Evolutionary conservation across 306 rosid species (phyloP), one percentile per base, ranked within the genome.

Genomic region (Dalbergia oliveri): DNA sequence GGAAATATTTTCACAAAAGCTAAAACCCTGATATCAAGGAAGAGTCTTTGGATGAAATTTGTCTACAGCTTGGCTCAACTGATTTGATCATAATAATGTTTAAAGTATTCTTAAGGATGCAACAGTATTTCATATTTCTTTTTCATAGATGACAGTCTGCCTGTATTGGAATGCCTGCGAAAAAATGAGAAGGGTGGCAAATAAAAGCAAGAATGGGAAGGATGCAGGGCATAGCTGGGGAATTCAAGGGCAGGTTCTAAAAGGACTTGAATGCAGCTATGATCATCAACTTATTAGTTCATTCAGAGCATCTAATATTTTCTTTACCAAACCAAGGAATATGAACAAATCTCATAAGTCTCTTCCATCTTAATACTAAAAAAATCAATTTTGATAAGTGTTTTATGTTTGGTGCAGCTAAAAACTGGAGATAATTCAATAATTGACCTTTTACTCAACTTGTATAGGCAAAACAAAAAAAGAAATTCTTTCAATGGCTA

Each of bases 381-480:
- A 60, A 13, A 62, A 49, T 49, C 34, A 60, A 54, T 8, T 21
- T 19, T 39, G 16, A 12, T 9, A 57, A 43, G 15, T 45, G 34
- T 61, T 76, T n/a, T 10, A 44, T 59, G 57, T 45, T 34, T 11
- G 34, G 35, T 61, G 80, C 80, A 62, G 71, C 80, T 76, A 41
- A 73, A 56, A 63, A 62, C 41, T 6, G 34, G 35, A 63, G 37
- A 16, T 16, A 49, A 33, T 47, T 64, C 51, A 13, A 33, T 23
- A 45, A 11, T 45, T 76, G 47, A 5, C 19, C 16, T 64, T 23
- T 33, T 16, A 5, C 64, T 63, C 64, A 51, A 35, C 64, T 63
- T 64, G 72, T 35, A 51, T 6, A 8, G 44, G n/a, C 18, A 54
- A 50, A 45, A 58, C 44, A 73, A 34, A 59, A 14, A 26, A 12